Conservation (phyloP, 2,329 filamentous ascomycete species). For the Trichoderma gracile region DNA sequence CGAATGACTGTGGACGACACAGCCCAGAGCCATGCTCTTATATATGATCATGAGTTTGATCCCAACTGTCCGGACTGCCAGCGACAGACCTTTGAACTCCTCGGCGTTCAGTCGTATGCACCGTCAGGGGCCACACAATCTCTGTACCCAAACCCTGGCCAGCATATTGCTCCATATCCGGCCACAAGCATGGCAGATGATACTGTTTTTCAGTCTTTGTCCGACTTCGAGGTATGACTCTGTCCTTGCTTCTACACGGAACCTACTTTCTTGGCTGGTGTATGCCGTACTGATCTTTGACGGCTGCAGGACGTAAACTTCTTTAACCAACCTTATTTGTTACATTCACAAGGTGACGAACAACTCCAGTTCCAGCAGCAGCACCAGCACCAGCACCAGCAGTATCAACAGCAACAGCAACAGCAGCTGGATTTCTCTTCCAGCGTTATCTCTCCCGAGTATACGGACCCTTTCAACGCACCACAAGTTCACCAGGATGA, state of each 20-base stretch:
- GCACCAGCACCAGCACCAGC: background rate
- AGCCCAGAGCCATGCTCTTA: background rate
- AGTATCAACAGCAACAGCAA: background rate
- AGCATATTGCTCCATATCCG: background rate
- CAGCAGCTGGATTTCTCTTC: background rate
- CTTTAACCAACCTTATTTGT: constrained; percentile 18
- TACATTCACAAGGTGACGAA: background rate
- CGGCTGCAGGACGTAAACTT: constrained; percentile 6
- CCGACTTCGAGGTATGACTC: constrained; percentile 28
- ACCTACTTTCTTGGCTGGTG: background rate
- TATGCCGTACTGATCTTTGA: background rate
- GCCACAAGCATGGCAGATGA: constrained; percentile 23
- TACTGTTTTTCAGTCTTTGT: constrained; percentile 27
- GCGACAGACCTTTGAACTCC: background rate
- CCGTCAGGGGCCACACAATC: background rate
- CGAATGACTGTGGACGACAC: background rate
- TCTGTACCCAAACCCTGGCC: background rate
- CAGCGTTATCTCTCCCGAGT: no score
- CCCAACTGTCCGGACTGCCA: no score
- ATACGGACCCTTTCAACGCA: background rate
- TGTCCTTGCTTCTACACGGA: background rate
- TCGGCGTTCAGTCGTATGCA: background rate
- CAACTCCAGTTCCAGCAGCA: background rate
- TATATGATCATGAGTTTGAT: background rate
- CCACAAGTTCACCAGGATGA: background rate